phyloP scores from a whole-genome alignment of 108 stramenopile genomes.

The Pseudonitzschia delicatissima region DNA sequence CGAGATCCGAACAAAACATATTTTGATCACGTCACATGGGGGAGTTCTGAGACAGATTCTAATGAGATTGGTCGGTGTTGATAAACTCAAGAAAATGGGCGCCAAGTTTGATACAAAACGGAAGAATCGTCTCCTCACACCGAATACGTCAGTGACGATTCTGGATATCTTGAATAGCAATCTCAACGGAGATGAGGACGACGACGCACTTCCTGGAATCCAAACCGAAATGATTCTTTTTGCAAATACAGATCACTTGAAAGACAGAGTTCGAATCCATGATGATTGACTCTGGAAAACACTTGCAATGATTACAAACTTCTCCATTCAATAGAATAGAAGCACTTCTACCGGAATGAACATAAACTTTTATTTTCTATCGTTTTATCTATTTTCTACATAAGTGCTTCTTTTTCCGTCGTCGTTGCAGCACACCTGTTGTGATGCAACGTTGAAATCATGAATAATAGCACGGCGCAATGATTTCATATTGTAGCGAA shows the following conservation, averaged over 20 bases:
- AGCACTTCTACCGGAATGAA: no score
- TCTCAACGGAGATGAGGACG: not conserved
- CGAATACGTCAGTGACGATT: conserved; percentile 30
- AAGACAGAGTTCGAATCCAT: not conserved
- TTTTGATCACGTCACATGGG: conserved; percentile 52
- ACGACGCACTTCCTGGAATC: not conserved
- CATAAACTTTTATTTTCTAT: no score
- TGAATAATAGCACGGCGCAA: no score
- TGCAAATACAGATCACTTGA: conserved; percentile 1
- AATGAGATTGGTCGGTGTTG: conserved; percentile 33
- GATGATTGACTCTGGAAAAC: no score
- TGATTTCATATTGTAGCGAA: no score
- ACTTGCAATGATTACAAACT: no score
- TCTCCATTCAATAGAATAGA: no score
- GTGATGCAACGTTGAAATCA: no score
- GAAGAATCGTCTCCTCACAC: conserved; percentile 19
- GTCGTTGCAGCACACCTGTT: no score
- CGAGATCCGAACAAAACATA: conserved; percentile 25
- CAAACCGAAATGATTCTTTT: not conserved
- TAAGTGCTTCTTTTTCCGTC: no score
- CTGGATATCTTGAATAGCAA: conserved; percentile 1
- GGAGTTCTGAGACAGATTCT: conserved; percentile 49
- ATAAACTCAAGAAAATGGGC: conserved; percentile 22
- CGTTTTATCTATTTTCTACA: no score
- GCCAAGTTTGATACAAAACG: conserved; percentile 9